phyloP scores from a whole-genome alignment of 176 grass and related monocot genomes.

The Carex parvula region DNA sequence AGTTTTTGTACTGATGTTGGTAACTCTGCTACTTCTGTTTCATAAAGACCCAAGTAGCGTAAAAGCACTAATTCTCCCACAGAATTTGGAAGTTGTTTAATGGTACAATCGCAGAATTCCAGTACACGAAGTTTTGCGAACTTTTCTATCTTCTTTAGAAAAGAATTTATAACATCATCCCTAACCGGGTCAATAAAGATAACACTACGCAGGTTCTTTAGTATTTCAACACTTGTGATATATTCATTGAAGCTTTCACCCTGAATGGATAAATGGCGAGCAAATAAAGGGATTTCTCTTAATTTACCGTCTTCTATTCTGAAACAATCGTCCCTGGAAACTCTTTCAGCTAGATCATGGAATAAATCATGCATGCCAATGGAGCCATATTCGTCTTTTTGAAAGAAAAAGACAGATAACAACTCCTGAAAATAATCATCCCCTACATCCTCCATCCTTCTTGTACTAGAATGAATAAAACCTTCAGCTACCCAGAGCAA shows the following conservation, averaged over 20 bases:
- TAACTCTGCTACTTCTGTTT: not conserved
- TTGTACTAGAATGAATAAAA: not conserved
- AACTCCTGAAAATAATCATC: constrained; percentile 20
- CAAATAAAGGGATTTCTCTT: not conserved
- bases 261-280: not conserved
- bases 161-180: not conserved
- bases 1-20: constrained; percentile 9
- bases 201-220: not conserved
- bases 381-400: not conserved
- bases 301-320: not conserved
- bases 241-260: not conserved
- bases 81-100: not conserved
- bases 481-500: constrained; percentile 24
- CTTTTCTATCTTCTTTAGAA: not conserved
- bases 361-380: constrained; percentile 22
- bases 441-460: not conserved
- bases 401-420: constrained; percentile 17
- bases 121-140: not conserved
- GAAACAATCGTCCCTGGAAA: constrained; percentile 11
- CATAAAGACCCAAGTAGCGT: not conserved
- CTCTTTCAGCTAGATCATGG: constrained; percentile 22
- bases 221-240: not conserved
- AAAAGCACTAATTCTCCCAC: constrained; percentile 20
- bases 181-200: not conserved
- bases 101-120: not conserved